phyloP scores from a whole-genome alignment of 129 eudicot species.

The Flaveria bidentis region DNA sequence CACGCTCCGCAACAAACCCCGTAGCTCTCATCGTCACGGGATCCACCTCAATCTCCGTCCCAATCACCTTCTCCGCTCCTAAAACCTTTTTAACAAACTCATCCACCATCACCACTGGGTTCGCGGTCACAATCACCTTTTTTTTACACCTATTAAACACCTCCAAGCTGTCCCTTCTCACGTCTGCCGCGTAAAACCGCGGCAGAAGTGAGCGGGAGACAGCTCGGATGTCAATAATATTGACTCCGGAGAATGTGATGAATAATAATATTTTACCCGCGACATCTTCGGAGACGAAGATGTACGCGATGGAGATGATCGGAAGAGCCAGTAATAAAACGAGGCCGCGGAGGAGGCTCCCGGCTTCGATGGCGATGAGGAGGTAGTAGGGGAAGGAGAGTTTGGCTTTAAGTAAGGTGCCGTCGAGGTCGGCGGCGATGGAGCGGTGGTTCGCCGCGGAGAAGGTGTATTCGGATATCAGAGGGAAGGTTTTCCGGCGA shows the following conservation, averaged over 20 bases:
- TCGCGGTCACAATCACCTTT: constrained; percentile 87
- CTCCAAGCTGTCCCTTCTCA: constrained; percentile 61
- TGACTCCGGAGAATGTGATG: constrained; percentile 61
- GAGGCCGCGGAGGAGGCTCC: constrained; percentile 84
- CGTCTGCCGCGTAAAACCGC: constrained; percentile 74
- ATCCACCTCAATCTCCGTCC: constrained; percentile 90
- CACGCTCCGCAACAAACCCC: constrained; percentile 72
- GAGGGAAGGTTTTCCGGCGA: constrained; percentile 47
- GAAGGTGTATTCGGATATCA: constrained; percentile 53
- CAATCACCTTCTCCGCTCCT: constrained; percentile 90
- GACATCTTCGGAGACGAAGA: constrained; percentile 71
- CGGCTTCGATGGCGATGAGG: constrained; percentile 88
- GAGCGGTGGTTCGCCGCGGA: constrained; percentile 54
- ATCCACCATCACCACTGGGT: constrained; percentile 91
- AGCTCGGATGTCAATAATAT: constrained; percentile 61
- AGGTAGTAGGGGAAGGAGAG: constrained; percentile 91
- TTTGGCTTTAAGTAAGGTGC: constrained; percentile 69
- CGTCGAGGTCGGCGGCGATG: constrained; percentile 94
- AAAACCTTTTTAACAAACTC: constrained; percentile 70
- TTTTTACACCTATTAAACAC: constrained; percentile 65
- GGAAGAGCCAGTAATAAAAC: constrained; percentile 59
- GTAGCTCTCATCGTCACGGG: constrained; percentile 74
- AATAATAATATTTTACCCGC: constrained; percentile 70
- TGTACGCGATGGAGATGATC: constrained; percentile 52
- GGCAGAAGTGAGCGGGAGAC: constrained; percentile 75